Conservation (phyloP, 225 moss, liverwort and hornwort genomes). For the Marchantia polymorpha region DNA sequence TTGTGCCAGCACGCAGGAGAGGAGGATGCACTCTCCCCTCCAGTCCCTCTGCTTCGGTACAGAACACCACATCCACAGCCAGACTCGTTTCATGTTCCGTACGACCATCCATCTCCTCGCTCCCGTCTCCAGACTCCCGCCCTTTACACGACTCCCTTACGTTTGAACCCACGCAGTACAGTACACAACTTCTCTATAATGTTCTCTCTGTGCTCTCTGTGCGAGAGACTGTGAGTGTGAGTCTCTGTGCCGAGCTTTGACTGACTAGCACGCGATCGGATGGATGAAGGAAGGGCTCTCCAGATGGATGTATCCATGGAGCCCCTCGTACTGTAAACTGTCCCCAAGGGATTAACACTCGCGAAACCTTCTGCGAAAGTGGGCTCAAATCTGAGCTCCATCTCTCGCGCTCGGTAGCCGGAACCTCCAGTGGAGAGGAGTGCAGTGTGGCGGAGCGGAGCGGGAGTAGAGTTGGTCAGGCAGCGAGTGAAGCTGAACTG, state of each 20-base stretch:
- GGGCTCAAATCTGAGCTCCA: neutral
- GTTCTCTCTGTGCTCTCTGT: neutral
- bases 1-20: neutral
- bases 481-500: no score
- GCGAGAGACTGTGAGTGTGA: neutral
- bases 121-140: neutral
- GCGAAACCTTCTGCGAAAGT: neutral
- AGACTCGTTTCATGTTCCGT: neutral
- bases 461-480: constrained; percentile 5
- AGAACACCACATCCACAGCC: neutral
- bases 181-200: neutral
- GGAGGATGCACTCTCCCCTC: neutral
- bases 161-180: constrained; percentile 5
- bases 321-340: neutral
- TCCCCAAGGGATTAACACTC: constrained; percentile 8
- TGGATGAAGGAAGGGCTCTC: neutral
- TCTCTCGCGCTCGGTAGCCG: no score
- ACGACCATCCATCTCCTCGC: neutral
- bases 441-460: neutral
- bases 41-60: neutral
- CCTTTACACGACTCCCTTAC: constrained; percentile 1
- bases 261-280: neutral
- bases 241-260: neutral
- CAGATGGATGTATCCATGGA: no score
- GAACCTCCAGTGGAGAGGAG: no score